Evolutionary conservation across 805 yeast species (phyloP), one percentile per base, ranked within the genome.

Genomic region (Candida nanaspora): DNA sequence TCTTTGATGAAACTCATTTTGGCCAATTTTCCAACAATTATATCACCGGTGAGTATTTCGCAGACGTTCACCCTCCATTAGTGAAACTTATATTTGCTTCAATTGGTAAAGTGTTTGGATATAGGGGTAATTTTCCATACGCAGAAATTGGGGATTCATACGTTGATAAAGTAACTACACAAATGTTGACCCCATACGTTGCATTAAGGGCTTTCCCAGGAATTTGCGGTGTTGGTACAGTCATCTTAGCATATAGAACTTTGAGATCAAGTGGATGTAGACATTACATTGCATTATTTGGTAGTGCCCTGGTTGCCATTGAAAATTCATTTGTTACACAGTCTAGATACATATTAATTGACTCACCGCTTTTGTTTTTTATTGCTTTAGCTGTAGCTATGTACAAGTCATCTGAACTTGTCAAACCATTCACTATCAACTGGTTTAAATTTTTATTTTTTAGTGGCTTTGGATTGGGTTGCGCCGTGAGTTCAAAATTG

Each of bases 1-100:
- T 91, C 11, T 86, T 86, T 49, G 96, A 88, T 61, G 98, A 91
- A 61, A 93, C 85, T 32, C 95, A 86, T 61, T 86, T 87, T 51
- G 96, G 96, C 32, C 86, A 87, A 13, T 82, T 85, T 61, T 89
- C 96, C 26, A 73, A 82, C 43, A 80, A 85, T 62, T 93, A 88
- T 65, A 71, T 80, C 40, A 61, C 65, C 40, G 85, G 86, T 16
- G 61, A 61, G 15, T 82, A 69, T 55, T 83, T 82, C 61, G 70
- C 82, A 74, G 89, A 81, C 57, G 82, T 78, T 34, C 85, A 83
- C 55, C 94, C 95, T 8, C 95, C 95, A 4, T 68, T 85, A 49
- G 83, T 85, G 30, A 79, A 82, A 55, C 73, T 85, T 80, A 56
- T 83, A 27, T 83, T 69, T 56, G 82, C 86, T 2, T 78, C 76